Conservation (phyloP, 805 yeast species). For the Grigorovia transvaalensis region DNA sequence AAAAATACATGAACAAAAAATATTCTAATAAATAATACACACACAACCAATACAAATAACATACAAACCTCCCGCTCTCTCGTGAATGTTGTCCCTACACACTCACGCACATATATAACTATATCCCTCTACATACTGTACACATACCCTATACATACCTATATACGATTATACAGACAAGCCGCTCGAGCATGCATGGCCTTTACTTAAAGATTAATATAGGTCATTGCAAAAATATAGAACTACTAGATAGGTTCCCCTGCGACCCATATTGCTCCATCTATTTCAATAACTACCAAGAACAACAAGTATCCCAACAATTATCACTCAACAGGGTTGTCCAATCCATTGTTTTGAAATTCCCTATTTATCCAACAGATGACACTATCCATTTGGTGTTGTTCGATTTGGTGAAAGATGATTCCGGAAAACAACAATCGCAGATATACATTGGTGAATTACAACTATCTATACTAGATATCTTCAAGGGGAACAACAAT, state of each 20-base stretch:
- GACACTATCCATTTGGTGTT: neutral
- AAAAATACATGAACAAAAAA: too few species aligned
- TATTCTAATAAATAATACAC: too few species aligned
- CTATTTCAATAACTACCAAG: neutral
- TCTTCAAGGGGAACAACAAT: conserved; percentile 8
- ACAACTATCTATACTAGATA: conserved; percentile 19
- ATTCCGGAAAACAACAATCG: neutral
- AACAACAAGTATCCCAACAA: neutral
- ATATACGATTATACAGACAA: too few species aligned
- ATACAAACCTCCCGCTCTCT: too few species aligned
- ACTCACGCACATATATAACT: too few species aligned
- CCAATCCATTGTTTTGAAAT: neutral
- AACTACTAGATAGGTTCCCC: neutral
- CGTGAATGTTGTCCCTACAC: too few species aligned
- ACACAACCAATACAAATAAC: too few species aligned
- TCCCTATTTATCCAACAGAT: neutral
- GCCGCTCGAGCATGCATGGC: neutral
- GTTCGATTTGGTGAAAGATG: neutral
- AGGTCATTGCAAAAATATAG: neutral
- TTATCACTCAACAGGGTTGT: neutral
- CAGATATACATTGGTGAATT: conserved; percentile 25
- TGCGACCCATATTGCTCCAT: neutral
- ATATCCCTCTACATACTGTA: too few species aligned
- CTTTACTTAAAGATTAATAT: neutral
- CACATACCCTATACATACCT: too few species aligned